Evolutionary conservation across 2,329 filamentous ascomycete species (phyloP).

Genomic region (Sporothrix humicola): DNA sequence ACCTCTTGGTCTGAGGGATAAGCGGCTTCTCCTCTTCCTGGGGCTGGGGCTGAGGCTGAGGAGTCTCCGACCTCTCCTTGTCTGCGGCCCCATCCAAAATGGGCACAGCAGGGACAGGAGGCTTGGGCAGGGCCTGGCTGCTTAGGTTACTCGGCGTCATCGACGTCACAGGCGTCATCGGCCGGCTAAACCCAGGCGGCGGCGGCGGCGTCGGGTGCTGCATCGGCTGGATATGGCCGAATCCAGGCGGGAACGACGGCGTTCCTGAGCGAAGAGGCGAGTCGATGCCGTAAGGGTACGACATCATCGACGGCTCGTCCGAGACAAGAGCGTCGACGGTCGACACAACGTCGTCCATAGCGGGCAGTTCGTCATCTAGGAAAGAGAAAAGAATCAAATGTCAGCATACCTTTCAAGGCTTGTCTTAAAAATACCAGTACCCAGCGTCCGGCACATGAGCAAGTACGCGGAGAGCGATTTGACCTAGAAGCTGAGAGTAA

Average conservation of each 20-base stretch:
- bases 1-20: neutral
- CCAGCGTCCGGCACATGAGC: neutral
- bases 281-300: constrained; percentile 36
- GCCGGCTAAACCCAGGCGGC: constrained; percentile 41
- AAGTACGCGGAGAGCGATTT: neutral
- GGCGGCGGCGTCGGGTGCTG: constrained; percentile 39
- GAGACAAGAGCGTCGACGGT: constrained; percentile 74
- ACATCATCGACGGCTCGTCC: constrained; percentile 51
- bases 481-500: neutral
- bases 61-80: neutral
- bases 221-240: constrained; percentile 41
- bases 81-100: neutral
- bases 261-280: constrained; percentile 43
- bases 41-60: neutral
- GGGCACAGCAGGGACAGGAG: constrained; percentile 15
- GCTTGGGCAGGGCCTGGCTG: neutral
- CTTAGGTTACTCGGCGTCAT: neutral
- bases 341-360: constrained; percentile 64
- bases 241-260: constrained; percentile 52
- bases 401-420: neutral
- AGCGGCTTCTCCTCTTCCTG: constrained; percentile 16
- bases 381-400: constrained; percentile 39
- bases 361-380: constrained; percentile 66
- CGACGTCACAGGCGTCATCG: constrained; percentile 31
- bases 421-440: neutral